Evolutionary conservation across 371 early-diverging fungal genomes (phyloP), one percentile per base, ranked within the genome.

Genomic region (Lichtheimia corymbifera): DNA sequence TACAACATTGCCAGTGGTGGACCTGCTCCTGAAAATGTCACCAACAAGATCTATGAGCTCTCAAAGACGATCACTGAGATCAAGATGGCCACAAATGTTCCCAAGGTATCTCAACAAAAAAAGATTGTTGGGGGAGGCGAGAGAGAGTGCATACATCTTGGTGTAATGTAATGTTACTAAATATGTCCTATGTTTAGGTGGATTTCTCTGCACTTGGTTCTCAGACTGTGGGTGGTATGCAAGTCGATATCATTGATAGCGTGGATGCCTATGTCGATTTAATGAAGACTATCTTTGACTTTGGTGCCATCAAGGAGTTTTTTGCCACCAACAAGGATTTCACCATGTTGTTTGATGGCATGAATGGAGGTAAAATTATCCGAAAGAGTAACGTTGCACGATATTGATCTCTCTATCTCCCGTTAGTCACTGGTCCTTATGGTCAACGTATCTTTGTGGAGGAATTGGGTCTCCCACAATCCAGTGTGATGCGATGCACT

Each of bases 1-100:
- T 97, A 92, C 82, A 98, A 98, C 79, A 87, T 88, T 58, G 80
- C 87, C 77, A 98, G 96, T 74, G 98, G 98, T 65, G 98, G 90
- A 15, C 97, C 98, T 27, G 98, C 98, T 41, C 96, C 97, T 20
- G 98, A 98, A 74, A 71, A 75, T 28, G 87, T 98, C 50, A 98
- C 98, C 13, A 86, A 98, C 70, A 82, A 82, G 62, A 97, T 98
- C 50, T 97, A 91, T 76, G 84, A 87, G 63, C 74, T 85, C 49
- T 80, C 93, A 20, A 92, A 89, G 70, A 73, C 77, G 25, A 71
- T 97, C 55, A 76, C 83, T 5, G 76, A 86, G 58, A 92, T 94
- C 75, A 64, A 78, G 52, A 59, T 82, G 13, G 89, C 83, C 45
- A 35, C 35, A 0, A 86, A 92, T 17, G 65, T 92, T n/a, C 89